Evolutionary conservation across 768 basidiomycete species (phyloP).

Genomic region (Pleurotus eryngii): DNA sequence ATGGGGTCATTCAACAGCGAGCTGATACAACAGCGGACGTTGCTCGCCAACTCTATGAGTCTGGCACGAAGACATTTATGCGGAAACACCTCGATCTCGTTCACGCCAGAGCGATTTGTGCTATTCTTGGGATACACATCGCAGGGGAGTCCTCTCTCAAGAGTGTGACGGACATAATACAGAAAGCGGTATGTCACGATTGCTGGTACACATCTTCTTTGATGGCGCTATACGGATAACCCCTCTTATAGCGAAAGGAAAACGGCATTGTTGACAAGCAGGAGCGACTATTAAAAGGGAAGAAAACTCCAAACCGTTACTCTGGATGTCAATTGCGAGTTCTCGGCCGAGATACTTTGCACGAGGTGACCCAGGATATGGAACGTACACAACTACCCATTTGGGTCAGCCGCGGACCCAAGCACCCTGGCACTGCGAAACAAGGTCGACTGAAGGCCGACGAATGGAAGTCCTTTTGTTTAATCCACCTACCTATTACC

Average conservation of each 20-base stretch:
- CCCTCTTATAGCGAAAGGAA: neutral
- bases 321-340: neutral
- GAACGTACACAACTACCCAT: constrained; percentile 14
- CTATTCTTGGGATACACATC: neutral
- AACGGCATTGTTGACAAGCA: neutral
- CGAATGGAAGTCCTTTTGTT: constrained; percentile 31
- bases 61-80: neutral
- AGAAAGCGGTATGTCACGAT: too few species aligned
- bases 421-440: too few species aligned
- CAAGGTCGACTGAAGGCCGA: constrained; percentile 10
- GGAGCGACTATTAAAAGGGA: neutral
- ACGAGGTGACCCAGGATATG: constrained; percentile 15
- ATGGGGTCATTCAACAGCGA: neutral
- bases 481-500: constrained; percentile 32
- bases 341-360: neutral
- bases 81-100: neutral
- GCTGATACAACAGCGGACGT: neutral
- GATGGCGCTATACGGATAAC: neutral
- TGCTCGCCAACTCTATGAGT: neutral
- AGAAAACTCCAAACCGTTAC: neutral
- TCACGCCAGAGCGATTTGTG: neutral
- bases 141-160: too few species aligned
- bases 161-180: too few species aligned
- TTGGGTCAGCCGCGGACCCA: constrained; percentile 8
- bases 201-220: too few species aligned